phyloP scores from a whole-genome alignment of 2,329 filamentous ascomycete species.

The Lasiodiplodia theobromae region DNA sequence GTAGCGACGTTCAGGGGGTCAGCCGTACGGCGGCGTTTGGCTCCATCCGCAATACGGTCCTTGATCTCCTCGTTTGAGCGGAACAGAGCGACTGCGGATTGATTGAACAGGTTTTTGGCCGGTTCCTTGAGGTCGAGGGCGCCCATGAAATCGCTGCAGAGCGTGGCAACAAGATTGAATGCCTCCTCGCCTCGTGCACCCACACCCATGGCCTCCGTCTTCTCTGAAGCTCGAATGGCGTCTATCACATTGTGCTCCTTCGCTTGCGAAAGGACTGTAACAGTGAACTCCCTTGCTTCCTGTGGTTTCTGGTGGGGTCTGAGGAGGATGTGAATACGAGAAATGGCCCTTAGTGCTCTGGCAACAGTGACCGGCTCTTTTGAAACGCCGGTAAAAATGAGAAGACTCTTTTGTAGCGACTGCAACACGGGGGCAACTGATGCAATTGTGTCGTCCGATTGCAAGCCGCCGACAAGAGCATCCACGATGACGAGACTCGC shows the following conservation, averaged over 20 bases:
- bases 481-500: constrained; percentile 28
- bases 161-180: constrained; percentile 27
- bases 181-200: constrained; percentile 24
- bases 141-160: constrained; percentile 29
- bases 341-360: constrained; percentile 19
- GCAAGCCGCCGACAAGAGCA: constrained; percentile 22
- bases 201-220: constrained; percentile 3
- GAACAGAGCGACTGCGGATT: constrained; percentile 21
- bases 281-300: constrained; percentile 10
- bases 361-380: constrained; percentile 26
- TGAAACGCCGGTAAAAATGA: constrained; percentile 18
- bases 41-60: constrained; percentile 25
- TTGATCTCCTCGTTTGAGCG: constrained; percentile 26
- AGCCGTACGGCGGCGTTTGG: constrained; percentile 15
- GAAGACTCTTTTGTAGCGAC: constrained; percentile 20
- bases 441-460: constrained; percentile 21
- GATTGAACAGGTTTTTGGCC: constrained; percentile 28
- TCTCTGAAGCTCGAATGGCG: constrained; percentile 13
- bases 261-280: constrained; percentile 3
- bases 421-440: constrained; percentile 14
- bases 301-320: constrained; percentile 19
- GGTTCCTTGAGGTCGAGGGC: constrained; percentile 27
- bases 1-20: constrained; percentile 15
- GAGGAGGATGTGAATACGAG: constrained; percentile 25
- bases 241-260: constrained; percentile 11